Evolutionary conservation across 2,329 filamentous ascomycete species (phyloP).

Genomic region (Talaromyces sp.): DNA sequence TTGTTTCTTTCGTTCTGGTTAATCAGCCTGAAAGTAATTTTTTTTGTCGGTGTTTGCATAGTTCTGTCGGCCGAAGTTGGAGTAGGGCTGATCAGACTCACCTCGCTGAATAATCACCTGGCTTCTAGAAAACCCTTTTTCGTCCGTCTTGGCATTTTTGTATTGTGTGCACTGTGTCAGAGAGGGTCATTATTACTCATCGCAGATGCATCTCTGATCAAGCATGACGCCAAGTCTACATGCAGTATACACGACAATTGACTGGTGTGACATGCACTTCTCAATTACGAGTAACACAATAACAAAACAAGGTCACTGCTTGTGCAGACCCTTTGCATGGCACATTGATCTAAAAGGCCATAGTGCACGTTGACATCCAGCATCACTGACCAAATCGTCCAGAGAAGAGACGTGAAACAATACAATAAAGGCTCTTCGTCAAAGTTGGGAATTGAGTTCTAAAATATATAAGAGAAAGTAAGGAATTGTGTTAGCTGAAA

Average conservation of each 20-base stretch:
- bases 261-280: too few relatives aligned
- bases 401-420: slow-evolving; percentile 2
- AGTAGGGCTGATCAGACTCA: background rate
- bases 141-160: background rate
- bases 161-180: too few relatives aligned
- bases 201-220: too few relatives aligned
- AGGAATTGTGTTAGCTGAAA: background rate
- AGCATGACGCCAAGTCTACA: background rate
- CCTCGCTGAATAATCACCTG: background rate
- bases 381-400: background rate
- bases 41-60: background rate
- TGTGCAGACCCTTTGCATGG: background rate
- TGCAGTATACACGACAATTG: too few relatives aligned
- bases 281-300: too few relatives aligned
- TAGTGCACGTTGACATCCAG: background rate
- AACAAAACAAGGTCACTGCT: background rate
- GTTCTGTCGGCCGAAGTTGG: background rate
- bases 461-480: background rate
- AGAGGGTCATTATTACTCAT: background rate
- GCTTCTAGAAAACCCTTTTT: too few relatives aligned
- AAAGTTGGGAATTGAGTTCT: background rate
- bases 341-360: background rate
- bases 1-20: background rate
- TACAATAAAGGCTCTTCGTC: background rate
- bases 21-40: background rate